Evolutionary conservation across 805 yeast species (phyloP).

Genomic region (Yarrowia yakushimensis): DNA sequence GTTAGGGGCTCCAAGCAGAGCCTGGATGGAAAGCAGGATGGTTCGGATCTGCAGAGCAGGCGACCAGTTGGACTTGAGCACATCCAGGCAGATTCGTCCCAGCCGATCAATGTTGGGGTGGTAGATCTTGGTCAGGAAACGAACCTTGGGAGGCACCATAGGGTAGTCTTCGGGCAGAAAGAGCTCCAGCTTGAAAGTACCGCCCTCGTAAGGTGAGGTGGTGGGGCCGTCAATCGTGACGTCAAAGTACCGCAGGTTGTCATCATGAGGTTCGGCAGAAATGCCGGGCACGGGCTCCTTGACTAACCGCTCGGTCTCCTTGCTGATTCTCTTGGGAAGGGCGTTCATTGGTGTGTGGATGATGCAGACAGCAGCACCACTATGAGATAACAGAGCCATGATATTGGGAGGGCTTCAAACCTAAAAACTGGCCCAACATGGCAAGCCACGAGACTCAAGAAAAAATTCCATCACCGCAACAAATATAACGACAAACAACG

Average conservation of each 20-base stretch:
- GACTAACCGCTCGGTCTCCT: constrained; percentile 83
- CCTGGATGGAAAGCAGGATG: constrained; percentile 84
- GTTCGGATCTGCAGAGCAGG: constrained; percentile 97
- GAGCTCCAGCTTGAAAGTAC: constrained; percentile 74
- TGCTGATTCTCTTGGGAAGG: constrained; percentile 24
- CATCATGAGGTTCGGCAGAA: constrained; percentile 88
- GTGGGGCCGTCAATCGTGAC: constrained; percentile 90
- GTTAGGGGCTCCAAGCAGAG: constrained; percentile 90
- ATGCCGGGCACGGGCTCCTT: constrained; percentile 98
- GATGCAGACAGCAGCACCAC: background rate
- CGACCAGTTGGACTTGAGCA: constrained; percentile 92
- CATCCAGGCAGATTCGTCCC: constrained; percentile 94
- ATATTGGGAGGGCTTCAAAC: constrained; percentile 23
- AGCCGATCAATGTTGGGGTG: constrained; percentile 95
- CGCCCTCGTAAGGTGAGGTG: constrained; percentile 83
- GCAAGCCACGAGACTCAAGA: background rate
- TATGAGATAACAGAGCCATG: background rate
- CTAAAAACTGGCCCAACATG: no score
- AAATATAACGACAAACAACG: background rate
- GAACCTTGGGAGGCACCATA: constrained; percentile 94
- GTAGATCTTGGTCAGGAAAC: constrained; percentile 89
- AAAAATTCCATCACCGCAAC: background rate
- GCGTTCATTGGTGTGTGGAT: constrained; percentile 9
- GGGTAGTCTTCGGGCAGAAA: constrained; percentile 96
- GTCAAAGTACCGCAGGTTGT: constrained; percentile 86